A percentile compares a stretch with the other conserved stretches of the same genome.
Conservation (phyloP, 768 basidiomycete species). For the Agrocybe chaxingu region DNA sequence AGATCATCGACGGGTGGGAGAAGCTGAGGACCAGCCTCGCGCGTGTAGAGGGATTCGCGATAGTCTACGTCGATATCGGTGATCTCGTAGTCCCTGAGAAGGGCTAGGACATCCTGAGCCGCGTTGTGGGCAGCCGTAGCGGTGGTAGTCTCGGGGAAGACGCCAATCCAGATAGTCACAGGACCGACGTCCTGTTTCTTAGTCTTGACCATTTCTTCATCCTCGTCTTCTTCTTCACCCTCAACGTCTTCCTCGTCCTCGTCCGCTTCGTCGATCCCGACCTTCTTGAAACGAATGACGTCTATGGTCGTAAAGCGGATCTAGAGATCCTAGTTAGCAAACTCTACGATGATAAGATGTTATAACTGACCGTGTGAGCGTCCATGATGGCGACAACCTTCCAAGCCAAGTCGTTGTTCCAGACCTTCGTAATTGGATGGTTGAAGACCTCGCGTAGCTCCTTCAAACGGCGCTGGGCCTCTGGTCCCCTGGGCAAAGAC, state of each 20-base stretch:
- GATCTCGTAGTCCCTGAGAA: constrained; percentile 28
- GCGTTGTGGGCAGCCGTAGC: constrained; percentile 27
- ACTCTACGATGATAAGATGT: constrained; percentile 22
- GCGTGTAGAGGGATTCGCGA: constrained; percentile 26
- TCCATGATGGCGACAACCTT: constrained; percentile 26
- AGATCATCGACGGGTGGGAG: constrained; percentile 22
- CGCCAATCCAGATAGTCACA: constrained; percentile 32
- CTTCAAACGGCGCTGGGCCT: constrained; percentile 21
- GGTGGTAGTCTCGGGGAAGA: constrained; percentile 22
- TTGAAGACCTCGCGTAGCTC: constrained; percentile 27
- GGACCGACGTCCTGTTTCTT: constrained; percentile 23
- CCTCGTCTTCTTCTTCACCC: neutral
- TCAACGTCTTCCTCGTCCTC: too few species aligned
- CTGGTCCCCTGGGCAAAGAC: constrained; percentile 13
- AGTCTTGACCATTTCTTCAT: constrained; percentile 13
- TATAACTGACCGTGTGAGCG: constrained; percentile 22
- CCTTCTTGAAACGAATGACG: constrained; percentile 27
- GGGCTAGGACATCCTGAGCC: constrained; percentile 24
- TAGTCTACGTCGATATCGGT: constrained; percentile 31
- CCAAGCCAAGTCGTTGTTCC: constrained; percentile 26
- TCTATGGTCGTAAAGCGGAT: constrained; percentile 30
- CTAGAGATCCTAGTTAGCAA: constrained; percentile 26
- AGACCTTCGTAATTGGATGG: constrained; percentile 28
- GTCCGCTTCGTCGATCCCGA: constrained; percentile 14
- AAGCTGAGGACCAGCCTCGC: constrained; percentile 26